Evolutionary conservation across 169 alveolate species (phyloP).

Genomic region (Plasmodium blacklocki): DNA sequence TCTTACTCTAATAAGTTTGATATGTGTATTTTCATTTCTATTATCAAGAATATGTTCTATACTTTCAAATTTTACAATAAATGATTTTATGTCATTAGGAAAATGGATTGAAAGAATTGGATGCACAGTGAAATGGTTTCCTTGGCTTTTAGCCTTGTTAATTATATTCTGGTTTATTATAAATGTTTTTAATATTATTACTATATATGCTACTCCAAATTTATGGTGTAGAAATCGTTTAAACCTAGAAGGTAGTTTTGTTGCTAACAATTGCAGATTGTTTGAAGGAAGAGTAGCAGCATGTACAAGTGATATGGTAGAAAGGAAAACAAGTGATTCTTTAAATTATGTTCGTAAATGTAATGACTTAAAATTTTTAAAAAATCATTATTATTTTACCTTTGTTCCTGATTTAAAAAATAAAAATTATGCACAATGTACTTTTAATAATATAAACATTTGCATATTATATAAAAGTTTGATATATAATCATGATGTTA

Average conservation of each 20-base stretch:
- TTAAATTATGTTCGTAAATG: slow-evolving; percentile 37
- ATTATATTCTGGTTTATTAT: slow-evolving; percentile 76
- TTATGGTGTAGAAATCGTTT: slow-evolving; percentile 82
- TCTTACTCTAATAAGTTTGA: slow-evolving; percentile 77
- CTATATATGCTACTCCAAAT: slow-evolving; percentile 76
- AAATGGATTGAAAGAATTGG: slow-evolving; percentile 85
- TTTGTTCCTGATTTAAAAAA: slow-evolving; percentile 61
- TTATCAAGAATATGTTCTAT: slow-evolving; percentile 81
- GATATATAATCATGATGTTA: slow-evolving; percentile 12
- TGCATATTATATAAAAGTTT: slow-evolving; percentile 44
- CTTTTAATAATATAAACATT: slow-evolving; percentile 56
- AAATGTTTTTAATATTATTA: slow-evolving; percentile 69
- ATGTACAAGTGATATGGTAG: slow-evolving; percentile 23
- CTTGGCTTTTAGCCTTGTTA: slow-evolving; percentile 83
- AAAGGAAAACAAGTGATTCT: background rate
- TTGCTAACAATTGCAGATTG: slow-evolving; percentile 76
- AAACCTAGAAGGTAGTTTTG: slow-evolving; percentile 46
- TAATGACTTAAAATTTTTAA: slow-evolving; percentile 39
- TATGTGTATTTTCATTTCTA: slow-evolving; percentile 38
- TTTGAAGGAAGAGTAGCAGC: slow-evolving; percentile 76
- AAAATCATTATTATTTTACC: slow-evolving; percentile 54
- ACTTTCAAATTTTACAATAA: slow-evolving; percentile 86
- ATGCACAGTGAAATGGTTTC: slow-evolving; percentile 89
- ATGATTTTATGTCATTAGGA: slow-evolving; percentile 88
- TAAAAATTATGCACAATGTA: slow-evolving; percentile 41